Evolutionary conservation across 192 early-diverging fungal genomes (phyloP).

Genomic region (Entophlyctis helioformis): DNA sequence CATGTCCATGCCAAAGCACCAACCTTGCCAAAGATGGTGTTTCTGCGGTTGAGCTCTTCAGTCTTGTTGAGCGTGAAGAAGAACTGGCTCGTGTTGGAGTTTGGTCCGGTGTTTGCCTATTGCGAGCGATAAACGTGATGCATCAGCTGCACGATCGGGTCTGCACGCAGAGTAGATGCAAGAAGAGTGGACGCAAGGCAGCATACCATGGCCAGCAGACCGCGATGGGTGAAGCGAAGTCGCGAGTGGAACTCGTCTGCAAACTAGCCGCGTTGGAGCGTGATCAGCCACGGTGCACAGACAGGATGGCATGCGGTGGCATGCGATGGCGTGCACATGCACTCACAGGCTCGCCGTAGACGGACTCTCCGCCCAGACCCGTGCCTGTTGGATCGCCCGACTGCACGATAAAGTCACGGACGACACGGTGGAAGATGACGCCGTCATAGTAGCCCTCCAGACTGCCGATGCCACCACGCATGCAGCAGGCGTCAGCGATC

Average conservation of each 20-base stretch:
- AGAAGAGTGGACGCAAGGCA: not conserved
- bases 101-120: conserved; percentile 61
- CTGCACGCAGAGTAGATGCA: not conserved
- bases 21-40: conserved; percentile 90
- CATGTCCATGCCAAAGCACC: conserved; percentile 1
- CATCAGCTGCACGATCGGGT: too few relatives aligned
- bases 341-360: conserved; percentile 53
- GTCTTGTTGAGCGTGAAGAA: conserved; percentile 84
- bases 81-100: conserved; percentile 85
- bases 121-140: too few relatives aligned
- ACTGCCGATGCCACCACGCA: conserved; percentile 8
- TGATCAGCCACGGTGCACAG: not conserved
- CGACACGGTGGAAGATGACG: conserved; percentile 81
- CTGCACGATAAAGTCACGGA: conserved; percentile 87
- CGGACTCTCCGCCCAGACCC: conserved; percentile 73
- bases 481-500: not conserved
- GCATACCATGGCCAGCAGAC: conserved; percentile 64
- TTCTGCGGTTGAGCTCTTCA: conserved; percentile 73
- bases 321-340: not conserved
- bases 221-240: conserved; percentile 76
- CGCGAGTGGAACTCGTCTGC: conserved; percentile 87
- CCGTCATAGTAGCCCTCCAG: conserved; percentile 82
- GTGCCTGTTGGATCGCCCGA: conserved; percentile 88
- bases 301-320: not conserved
- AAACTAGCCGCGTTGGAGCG: conserved; percentile 29